Evolutionary conservation across 805 yeast genomes (phyloP), one percentile per base, ranked within the genome.

Genomic region (Hanseniaspora taiwanica): DNA sequence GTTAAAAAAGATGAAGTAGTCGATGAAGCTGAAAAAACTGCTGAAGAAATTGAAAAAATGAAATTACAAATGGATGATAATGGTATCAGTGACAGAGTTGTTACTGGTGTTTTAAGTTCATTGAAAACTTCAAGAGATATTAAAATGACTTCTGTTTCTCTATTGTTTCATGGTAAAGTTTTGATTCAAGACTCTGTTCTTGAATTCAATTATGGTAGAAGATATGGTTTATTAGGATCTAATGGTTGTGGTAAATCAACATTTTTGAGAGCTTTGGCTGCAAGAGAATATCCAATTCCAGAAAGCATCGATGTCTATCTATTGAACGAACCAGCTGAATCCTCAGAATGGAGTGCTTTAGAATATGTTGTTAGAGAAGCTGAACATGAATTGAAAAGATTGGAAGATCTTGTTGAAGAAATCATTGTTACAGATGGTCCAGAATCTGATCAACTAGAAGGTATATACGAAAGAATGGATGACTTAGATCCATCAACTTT

Each of bases 171-270:
- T 65, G 98, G 98, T 68, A 89, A 87, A 61, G 96, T 91, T 42
- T 69, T 91, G 59, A 74, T 89, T 53, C 96, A 85, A 66, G 97
- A 91, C 65, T 81, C 96, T 31, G 72, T 71, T 37, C 66, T 91
- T 52, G 98, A 91, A 69, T 76, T 91, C 65, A 91, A 91, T 68
- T 89, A 78, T 63, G 98, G 97, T 60, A 81, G 96, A 69, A 80
- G 95, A 66, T 91, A 91, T 62, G 98, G 98, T 68, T 72, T 91
- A 46, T 72, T 91, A 58, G 98, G 98, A 57, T 97, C 87, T 65
- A 91, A 91, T 64, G 98, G 98, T 50, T 91, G 97, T 69, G 98
- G 98, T 69, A 91, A 91, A 66, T 86, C 96, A 37, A 91, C 98
- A 19, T 78, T 91, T 55, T 68, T 91, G 60, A 84, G 84, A 64